Evolutionary conservation across 805 yeast genomes (phyloP), one percentile per base, ranked within the genome.

Genomic region (Cyberlindnera nakhonratchasimensis): DNA sequence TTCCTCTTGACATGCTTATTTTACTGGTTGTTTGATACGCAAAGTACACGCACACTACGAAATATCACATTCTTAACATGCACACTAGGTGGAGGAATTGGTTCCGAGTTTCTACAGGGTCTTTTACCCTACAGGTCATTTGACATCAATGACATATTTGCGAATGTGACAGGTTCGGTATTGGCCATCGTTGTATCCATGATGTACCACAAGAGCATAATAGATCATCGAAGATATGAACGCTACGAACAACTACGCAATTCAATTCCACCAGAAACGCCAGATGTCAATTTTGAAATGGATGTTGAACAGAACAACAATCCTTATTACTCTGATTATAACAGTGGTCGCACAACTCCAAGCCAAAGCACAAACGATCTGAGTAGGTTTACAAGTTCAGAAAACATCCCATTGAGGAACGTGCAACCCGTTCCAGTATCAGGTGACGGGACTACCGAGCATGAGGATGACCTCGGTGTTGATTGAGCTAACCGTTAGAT

Each of bases 41-140:
- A 66, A 12, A 58, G 58, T 24, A 54, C 65, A 7, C 58, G 64
- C 34, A 50, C 54, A 2, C 43, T 65, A 9, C 50, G 65, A 13
- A 62, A 55, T 20, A 22, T 73, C 28, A 67, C 77, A 0, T 46
- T 74, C 8, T 13, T 64, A 0, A 50, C 67, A 4, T 77, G 83
- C 53, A 65, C 78, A 0, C n/a, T 71, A 2, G 65, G 64, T 3
- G 80, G 71, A 0, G 63, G 75, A 12, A 54, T 77, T 3, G 63
- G 65, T 2, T 79, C 79, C 60, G 86, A 79, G 52, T 61, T 71
- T 35, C 41, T 69, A 1, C 86, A 79, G 49, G 67, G 68, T 14
- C 29, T 73, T 3, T 63, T 75, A 29, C 72, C 77, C 0, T 52
- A 46, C 3, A 53, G 86, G 39, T 59, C 61, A 0, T 79, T 77